Base-by-base conservation (phyloP, 2,329 filamentous ascomycete species). In the Pyricularia sp. region DNA sequence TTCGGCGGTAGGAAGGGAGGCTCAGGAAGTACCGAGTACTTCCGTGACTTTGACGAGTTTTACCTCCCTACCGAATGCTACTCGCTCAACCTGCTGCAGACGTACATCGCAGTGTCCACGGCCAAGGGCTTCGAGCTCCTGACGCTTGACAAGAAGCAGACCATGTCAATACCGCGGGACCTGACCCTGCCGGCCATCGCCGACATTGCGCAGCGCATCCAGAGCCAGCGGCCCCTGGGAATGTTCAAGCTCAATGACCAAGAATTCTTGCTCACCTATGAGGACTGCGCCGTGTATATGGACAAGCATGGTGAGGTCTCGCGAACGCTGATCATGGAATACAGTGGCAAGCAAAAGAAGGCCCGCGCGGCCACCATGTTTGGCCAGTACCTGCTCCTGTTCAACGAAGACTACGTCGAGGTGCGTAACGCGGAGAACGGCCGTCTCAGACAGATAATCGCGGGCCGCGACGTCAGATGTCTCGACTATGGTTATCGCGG, bases 1-100 rank as follows among this genome's bases (percentile, higher is more conserved):
- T 89, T 90, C 71, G 84, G 87, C 58, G 79, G 82, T 72, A 89
- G 88, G 23, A 81, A 81, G 70, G 79, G 81, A 14, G 86, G 86
- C 11, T 84, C 85, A 33, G 93, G 93, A 25, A 89, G 87, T 70
- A 97, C 94, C 0, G 95, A 99, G 74, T 94, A 94, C 74, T 99
- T 98, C 88, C 91, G 95, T 71, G 95, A 99, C 76, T 99, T 94
- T 77, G 95, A 99, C 81, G 95, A 98, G 73, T 99, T 99, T 80
- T 99, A 98, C 80, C 94, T 99, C 73, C 95, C 95, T 0, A 90
- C 92, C 2, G 96, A 99, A 77, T 97, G 93, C 78, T 97, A 91
- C 78, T 93, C 92, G 65, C 91, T 99, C 77, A 98, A 97, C 78
- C 87, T 99, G 68, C 99, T 98, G 86, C 93, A 97, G 77, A 93